Base-by-base conservation (phyloP, 176 grass and related monocot species). In the Typha latifolia region DNA sequence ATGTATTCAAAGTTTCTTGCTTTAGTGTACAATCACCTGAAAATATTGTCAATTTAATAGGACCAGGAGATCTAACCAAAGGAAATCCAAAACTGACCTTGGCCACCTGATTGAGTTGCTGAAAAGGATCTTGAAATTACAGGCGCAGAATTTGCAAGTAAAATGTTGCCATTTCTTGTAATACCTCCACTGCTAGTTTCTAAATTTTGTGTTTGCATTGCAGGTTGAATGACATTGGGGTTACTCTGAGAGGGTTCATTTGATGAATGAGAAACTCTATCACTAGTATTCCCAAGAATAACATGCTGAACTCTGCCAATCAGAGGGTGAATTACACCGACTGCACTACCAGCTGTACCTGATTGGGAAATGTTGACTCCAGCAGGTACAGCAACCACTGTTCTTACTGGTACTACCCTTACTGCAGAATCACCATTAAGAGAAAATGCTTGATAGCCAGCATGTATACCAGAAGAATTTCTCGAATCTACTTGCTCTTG, bases 321-420 rank as follows among this genome's bases (percentile, higher is more conserved):
- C 10, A 87, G 0, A 71, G 88, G 84, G 74, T 84, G 81, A 31
- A 91, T 66, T 76, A 84, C 31, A 73, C 68, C 84, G 64, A 79
- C 63, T 69, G 74, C 78, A 66, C 84, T 77, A 76, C 80, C 80
- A 75, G 84, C 81, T 47, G 81, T 55, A 49, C 70, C 75, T 24
- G 75, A 76, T 34, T 68, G 72, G 74, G 72, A 63, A 51, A 21
- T 81, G 57, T 62, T 74, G 51, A 81, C 79, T 24, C 84, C 81
- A 82, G 78, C 64, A 77, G 85, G 94, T 85, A 93, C 82, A 22
- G 89, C 73, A 76, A 90, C 84, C 71, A 85, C 75, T 73, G 89
- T 87, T 81, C 86, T 84, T 77, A 82, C 76, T n/a, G 83, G 89
- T 68, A 92, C 63, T 51, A 93, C 37, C 76, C 94, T 84, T 59